Evolutionary conservation across 371 early-diverging fungal species (phyloP), one percentile per base, ranked within the genome.

Genomic region (Amoeboaphelidium protococcarum): DNA sequence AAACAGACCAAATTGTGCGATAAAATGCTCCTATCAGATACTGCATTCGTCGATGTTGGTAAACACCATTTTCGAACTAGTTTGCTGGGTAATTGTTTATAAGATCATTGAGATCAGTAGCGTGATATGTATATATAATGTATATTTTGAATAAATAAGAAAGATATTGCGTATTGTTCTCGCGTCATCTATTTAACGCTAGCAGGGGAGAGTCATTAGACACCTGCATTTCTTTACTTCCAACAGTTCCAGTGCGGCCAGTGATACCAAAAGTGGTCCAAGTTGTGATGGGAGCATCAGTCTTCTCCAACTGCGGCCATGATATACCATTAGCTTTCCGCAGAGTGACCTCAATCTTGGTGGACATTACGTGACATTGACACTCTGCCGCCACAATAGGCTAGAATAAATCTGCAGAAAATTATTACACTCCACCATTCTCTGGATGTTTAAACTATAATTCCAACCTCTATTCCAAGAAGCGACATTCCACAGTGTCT

Each of bases 331-430:
- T 78, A 2, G 68, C 73, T 64, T 92, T 92, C 54, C 72, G 73
- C 57, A 89, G 64, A 24, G 54, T 70, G 24, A 92, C 55, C 58
- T 89, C 90, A 42, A 82, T 70, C 60, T 92, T 92, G 43, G 90
- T 86, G 3, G 73, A 60, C 51, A 89, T 56, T 6, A 76, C 65
- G 50, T 72, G 73, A 54, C 60, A 84, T 25, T 71, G 71, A 46
- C 74, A 78, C 13, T 63, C 58, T 13, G 49, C 66, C 2, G 77
- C 72, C 26, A 73, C 72, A 47, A 89, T 84, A 3, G 66, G 64
- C 66, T 61, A 69, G 55, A 71, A 76, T 16, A 80, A 60, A n/a
- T 67, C 64, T 10, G 74, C 66, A 10, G 54, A 54, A 47, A 68
- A 67, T 47, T 62, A 59, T 56, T 67, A 74, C 19, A 68, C 64